Base-by-base conservation (phyloP, 2,329 filamentous ascomycete species). In the Triangularia verruculosa region DNA sequence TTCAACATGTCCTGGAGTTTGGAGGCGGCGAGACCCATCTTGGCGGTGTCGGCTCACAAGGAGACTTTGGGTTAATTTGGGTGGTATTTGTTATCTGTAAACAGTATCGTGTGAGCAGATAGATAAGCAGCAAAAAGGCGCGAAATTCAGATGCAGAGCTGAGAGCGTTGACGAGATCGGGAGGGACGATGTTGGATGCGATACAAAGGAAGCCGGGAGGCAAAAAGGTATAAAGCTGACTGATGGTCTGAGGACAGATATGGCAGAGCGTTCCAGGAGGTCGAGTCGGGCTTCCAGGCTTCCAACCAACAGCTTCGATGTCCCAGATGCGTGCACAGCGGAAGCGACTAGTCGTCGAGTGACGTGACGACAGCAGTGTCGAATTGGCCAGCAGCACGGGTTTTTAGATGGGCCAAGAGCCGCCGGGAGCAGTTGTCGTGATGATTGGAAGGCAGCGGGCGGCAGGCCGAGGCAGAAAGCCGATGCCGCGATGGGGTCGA, bases 11-110 rank as follows among this genome's bases (percentile, higher is more conserved):
- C 55, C 64, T 39, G 34, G 78, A 98, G 80, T 87, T 95, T 97
- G 75, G 93, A 98, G 83, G 98, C 92, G 78, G 90, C 88, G 81
- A 98, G 87, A 96, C 95, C 95, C 95, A 99, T 99, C 81, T 81
- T 93, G 83, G 86, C 85, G 84, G 68, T 68, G 52, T 70, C 69
- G 63, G 64, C 52, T 60, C 34, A 61, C 57, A 43, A 60, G 61
- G 61, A 60, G 58, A 64, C 57, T 53, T 57, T 56, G 62, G 56
- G 32, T n/a, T 63, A 51, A 56, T 32, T 47, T 52, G 39, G 57
- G 39, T 51, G 28, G 9, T 58, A 51, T 55, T 57, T 57, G 39
- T 39, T 59, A 65, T 67, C 66, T 70, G 62, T 59, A 13, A 57
- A 61, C 28, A 64, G 9, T 30, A 24, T 61, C 51, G 30, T 12